A percentile compares a stretch with the other conserved stretches of the same genome.
Conservation (phyloP, 768 basidiomycete species). For the Krasilnikovozyma curviuscula region DNA sequence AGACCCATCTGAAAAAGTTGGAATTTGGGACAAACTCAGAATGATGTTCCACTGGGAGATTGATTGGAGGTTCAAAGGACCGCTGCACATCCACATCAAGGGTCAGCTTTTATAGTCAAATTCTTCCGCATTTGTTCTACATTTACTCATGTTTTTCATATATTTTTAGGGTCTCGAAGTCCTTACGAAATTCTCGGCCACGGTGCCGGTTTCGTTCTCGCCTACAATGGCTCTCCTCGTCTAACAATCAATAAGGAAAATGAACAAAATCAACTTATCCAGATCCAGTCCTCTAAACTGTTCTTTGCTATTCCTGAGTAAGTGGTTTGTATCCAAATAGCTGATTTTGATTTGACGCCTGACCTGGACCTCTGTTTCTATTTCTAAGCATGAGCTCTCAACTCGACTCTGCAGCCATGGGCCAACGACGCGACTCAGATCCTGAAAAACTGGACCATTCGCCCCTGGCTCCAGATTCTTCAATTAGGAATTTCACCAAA, state of each 20-base stretch:
- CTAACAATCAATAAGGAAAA: slow-evolving; percentile 53
- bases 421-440: neutral
- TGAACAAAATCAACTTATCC: slow-evolving; percentile 53
- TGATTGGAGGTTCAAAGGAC: slow-evolving; percentile 39
- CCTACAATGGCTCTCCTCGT: slow-evolving; percentile 58
- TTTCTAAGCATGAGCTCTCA: neutral
- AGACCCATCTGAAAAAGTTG: slow-evolving; percentile 63
- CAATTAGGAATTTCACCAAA: slow-evolving; percentile 34
- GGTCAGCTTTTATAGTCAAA: slow-evolving; percentile 31
- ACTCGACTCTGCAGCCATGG: slow-evolving; percentile 8
- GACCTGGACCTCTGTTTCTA: neutral
- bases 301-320: slow-evolving; percentile 70
- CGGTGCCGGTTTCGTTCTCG: slow-evolving; percentile 73
- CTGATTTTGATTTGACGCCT: neutral
- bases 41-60: slow-evolving; percentile 62
- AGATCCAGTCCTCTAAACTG: slow-evolving; percentile 63
- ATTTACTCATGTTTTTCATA: neutral
- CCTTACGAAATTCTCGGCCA: slow-evolving; percentile 48
- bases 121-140: neutral
- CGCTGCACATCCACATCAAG: slow-evolving; percentile 68
- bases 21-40: slow-evolving; percentile 86
- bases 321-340: slow-evolving; percentile 19
- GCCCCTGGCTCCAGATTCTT: slow-evolving; percentile 1
- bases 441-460: neutral
- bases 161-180: slow-evolving; percentile 50